phyloP scores from a whole-genome alignment of 1,139 yeast species.

The Geotrichum fermentans region DNA sequence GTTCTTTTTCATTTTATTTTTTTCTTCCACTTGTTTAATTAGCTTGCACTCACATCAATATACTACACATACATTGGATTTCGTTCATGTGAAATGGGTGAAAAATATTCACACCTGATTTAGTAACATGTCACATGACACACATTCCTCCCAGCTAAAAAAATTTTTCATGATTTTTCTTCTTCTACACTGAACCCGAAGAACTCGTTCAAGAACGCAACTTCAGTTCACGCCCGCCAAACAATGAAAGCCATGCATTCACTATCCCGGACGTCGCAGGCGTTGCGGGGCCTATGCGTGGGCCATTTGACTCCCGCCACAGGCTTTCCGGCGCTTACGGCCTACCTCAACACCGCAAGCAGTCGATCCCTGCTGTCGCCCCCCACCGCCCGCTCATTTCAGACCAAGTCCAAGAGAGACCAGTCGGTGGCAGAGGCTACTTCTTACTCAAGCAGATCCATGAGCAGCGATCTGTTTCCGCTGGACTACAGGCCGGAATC shows the following conservation, averaged over 20 bases:
- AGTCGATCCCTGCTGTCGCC: not conserved
- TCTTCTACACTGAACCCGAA: not conserved
- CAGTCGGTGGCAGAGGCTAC: conserved; percentile 4
- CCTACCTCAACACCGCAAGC: not conserved
- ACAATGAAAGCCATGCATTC: conserved; percentile 10
- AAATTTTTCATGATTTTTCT: conserved; percentile 11
- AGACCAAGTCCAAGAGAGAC: conserved; percentile 7
- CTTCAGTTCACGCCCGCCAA: not conserved
- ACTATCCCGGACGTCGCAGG: conserved; percentile 1
- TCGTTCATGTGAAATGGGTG: too few species aligned
- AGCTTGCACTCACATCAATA: not conserved
- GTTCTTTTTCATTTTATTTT: not conserved
- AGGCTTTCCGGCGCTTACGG: conserved; percentile 7
- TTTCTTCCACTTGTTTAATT: conserved; percentile 6
- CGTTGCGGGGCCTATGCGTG: conserved; percentile 1
- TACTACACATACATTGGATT: too few species aligned
- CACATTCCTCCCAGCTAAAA: not conserved
- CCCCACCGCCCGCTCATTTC: not conserved
- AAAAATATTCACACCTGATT: too few species aligned
- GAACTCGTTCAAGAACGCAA: too few species aligned
- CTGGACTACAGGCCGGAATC: conserved; percentile 1
- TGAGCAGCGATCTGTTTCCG: conserved; percentile 1
- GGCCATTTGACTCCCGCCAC: not conserved
- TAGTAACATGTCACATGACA: too few species aligned
- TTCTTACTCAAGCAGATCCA: not conserved